Percentiles rank a stretch among this genome's conserved stretches.
Evolutionary conservation across 352 stramenopile genomes (phyloP).

Genomic region (Globisporangium megalacanthum): DNA sequence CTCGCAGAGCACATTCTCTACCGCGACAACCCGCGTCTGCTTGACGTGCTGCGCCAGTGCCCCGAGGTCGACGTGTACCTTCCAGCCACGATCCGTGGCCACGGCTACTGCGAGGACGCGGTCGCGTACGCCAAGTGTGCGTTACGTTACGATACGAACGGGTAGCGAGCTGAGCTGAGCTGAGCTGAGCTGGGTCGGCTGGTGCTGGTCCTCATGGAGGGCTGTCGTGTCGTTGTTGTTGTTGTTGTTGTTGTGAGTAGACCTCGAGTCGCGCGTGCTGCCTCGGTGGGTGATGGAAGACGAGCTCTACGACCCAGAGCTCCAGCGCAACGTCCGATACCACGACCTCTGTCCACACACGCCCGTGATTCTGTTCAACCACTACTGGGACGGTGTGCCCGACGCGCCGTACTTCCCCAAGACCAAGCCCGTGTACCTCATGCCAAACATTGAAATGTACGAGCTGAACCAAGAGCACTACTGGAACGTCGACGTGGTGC

Average conservation of each 20-base stretch:
- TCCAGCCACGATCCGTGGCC: slow-evolving; percentile 19
- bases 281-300: slow-evolving; percentile 39
- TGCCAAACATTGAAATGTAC: slow-evolving; percentile 60
- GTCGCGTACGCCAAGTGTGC: slow-evolving; percentile 59
- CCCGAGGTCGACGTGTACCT: slow-evolving; percentile 65
- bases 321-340: slow-evolving; percentile 28
- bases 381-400: slow-evolving; percentile 41
- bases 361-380: slow-evolving; percentile 49
- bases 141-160: slow-evolving; percentile 2
- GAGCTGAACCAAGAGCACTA: slow-evolving; percentile 39
- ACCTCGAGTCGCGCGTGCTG: slow-evolving; percentile 35
- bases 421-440: slow-evolving; percentile 38
- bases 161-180: neutral
- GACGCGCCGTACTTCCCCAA: slow-evolving; percentile 22
- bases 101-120: slow-evolving; percentile 68
- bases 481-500: slow-evolving; percentile 34
- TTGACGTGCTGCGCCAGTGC: slow-evolving; percentile 25
- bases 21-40: neutral
- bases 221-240: too few species aligned
- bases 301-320: slow-evolving; percentile 22
- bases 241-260: slow-evolving; percentile 7
- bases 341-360: slow-evolving; percentile 46
- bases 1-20: slow-evolving; percentile 43
- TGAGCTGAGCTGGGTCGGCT: neutral
- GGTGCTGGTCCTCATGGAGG: too few species aligned